Percentiles rank a stretch among this genome's conserved stretches.
Evolutionary conservation across 2,329 filamentous ascomycete genomes (phyloP).

Genomic region (Apiospora rasikravindrae): DNA sequence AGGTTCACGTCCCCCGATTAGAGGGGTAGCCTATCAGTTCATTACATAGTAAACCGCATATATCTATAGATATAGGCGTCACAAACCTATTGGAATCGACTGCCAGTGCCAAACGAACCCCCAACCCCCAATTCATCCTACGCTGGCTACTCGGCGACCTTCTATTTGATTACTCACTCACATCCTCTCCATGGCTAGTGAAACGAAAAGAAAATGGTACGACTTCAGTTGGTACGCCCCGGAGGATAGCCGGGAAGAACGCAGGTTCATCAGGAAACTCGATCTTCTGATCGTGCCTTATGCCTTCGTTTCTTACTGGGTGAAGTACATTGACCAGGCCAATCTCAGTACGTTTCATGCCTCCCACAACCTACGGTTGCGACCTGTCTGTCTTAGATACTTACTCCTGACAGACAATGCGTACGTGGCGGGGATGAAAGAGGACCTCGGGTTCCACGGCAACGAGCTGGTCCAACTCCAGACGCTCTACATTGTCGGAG

Average conservation of each 20-base stretch:
- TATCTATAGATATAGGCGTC: not conserved
- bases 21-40: no score
- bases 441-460: slow-evolving; percentile 31
- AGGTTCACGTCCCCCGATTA: not conserved
- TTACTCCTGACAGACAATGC: slow-evolving; percentile 27
- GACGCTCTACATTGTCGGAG: slow-evolving; percentile 31
- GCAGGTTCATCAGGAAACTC: slow-evolving; percentile 58
- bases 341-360: slow-evolving; percentile 52
- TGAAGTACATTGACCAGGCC: slow-evolving; percentile 60
- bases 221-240: slow-evolving; percentile 53
- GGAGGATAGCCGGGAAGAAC: slow-evolving; percentile 55
- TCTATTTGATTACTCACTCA: not conserved
- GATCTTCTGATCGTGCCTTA: slow-evolving; percentile 62
- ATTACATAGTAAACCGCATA: not conserved
- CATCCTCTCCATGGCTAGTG: not conserved
- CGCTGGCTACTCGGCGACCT: not conserved
- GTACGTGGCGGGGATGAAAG: slow-evolving; percentile 32
- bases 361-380: not conserved
- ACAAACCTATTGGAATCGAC: no score
- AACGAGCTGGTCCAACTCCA: slow-evolving; percentile 32
- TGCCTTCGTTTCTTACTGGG: slow-evolving; percentile 60
- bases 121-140: no score
- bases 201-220: slow-evolving; percentile 38
- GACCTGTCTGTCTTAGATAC: not conserved
- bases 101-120: not conserved